phyloP scores from a whole-genome alignment of 257 asterid species.

The Ajuga chamaepitys region DNA sequence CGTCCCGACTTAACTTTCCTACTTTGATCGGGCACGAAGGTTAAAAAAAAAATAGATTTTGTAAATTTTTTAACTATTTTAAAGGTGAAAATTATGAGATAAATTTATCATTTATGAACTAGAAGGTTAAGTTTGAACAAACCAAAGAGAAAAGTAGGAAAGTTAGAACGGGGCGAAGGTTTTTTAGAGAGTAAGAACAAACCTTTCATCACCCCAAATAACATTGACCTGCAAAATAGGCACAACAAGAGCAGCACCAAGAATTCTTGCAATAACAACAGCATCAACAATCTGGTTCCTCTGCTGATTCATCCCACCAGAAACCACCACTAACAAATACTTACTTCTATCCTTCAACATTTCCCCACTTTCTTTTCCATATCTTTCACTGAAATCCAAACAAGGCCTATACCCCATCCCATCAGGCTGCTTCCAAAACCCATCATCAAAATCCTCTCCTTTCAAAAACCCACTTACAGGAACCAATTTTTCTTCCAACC shows the following conservation, averaged over 20 bases:
- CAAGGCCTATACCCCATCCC: constrained; percentile 89
- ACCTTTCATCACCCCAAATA: constrained; percentile 99
- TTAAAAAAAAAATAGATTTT: no score
- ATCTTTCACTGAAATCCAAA: constrained; percentile 54
- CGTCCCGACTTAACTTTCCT: no score
- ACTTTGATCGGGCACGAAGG: no score
- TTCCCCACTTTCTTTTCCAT: constrained; percentile 33
- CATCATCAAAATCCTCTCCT: constrained; percentile 23
- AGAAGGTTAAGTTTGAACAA: no score
- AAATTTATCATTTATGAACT: no score
- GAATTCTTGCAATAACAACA: constrained; percentile 87
- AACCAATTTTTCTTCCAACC: no score
- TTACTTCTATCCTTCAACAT: constrained; percentile 56
- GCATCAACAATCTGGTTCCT: constrained; percentile 99
- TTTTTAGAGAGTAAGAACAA: no score
- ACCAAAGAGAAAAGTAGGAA: no score
- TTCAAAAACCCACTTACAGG: no score
- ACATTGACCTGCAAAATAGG: constrained; percentile 93
- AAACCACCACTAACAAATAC: constrained; percentile 80
- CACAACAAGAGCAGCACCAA: constrained; percentile 93
- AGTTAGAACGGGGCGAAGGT: no score
- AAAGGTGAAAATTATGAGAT: no score
- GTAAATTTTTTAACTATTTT: no score
- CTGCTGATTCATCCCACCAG: constrained; percentile 98
- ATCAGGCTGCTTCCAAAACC: constrained; percentile 90